Percentiles rank a stretch among this genome's conserved stretches.
These are phyloP conservation scores for Schizophyllum commune DNA, from an alignment of 1,284 basidiomycete genomes.

Conservation along the genomic window DNA sequence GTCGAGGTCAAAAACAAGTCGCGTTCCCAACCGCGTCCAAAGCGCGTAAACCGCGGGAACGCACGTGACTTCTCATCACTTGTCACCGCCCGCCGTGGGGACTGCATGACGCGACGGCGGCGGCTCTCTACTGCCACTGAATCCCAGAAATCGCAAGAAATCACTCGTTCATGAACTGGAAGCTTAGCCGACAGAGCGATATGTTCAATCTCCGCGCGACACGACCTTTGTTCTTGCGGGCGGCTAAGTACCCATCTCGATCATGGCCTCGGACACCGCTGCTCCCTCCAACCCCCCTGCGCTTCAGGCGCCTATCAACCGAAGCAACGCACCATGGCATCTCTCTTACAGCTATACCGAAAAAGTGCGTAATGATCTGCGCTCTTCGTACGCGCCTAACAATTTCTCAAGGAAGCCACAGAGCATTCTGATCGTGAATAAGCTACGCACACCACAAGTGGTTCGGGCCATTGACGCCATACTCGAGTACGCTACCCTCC, in stretches of 20 bases:
- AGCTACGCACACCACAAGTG: conserved; percentile 65
- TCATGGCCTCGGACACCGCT: background rate
- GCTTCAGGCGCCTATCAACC: too few species aligned
- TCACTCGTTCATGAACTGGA: background rate
- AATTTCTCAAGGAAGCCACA: conserved; percentile 25
- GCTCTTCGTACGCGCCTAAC: conserved; percentile 11
- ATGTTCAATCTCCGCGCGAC: background rate
- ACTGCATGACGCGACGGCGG: background rate
- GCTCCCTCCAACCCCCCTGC: too few species aligned
- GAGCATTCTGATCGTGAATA: conserved; percentile 67
- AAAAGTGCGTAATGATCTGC: background rate
- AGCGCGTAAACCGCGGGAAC: background rate
- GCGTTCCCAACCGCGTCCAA: background rate
- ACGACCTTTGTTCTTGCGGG: background rate
- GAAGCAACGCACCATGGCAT: too few species aligned
- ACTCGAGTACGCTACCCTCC: conserved; percentile 40
- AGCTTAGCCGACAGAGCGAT: too few species aligned
- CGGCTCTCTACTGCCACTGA: background rate
- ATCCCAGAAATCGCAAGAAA: background rate
- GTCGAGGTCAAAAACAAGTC: background rate
- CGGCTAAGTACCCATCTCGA: background rate
- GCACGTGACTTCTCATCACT: background rate
- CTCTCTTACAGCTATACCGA: background rate
- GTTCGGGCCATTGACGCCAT: conserved; percentile 67
- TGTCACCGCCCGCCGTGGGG: background rate